Evolutionary conservation across 2,329 filamentous ascomycete species (phyloP).

Genomic region (Trichoderma brevicompactum): DNA sequence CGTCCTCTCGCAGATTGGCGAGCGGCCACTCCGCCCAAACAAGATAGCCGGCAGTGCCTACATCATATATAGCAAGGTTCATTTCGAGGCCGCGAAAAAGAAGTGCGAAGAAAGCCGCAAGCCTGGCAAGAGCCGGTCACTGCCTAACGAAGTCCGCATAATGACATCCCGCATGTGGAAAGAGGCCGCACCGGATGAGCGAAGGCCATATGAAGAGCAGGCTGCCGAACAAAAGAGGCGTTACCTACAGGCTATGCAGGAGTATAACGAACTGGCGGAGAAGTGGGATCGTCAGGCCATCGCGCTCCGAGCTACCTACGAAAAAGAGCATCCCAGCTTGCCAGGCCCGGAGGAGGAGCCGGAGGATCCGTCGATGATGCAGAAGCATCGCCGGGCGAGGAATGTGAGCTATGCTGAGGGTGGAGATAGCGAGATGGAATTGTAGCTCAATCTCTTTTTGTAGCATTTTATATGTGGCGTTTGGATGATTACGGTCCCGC

Average conservation of each 20-base stretch:
- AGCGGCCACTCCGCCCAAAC: conserved; percentile 70
- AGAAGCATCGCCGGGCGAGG: conserved; percentile 44
- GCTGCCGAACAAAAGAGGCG: conserved; percentile 71
- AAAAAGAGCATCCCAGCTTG: conserved; percentile 53
- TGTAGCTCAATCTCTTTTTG: neutral
- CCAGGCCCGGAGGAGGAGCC: conserved; percentile 35
- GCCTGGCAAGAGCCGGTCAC: conserved; percentile 65
- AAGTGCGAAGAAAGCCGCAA: conserved; percentile 67
- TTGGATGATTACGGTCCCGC: conserved; percentile 7
- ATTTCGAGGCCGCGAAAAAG: conserved; percentile 65
- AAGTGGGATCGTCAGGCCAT: conserved; percentile 74
- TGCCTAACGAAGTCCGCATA: conserved; percentile 80
- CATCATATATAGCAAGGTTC: conserved; percentile 81
- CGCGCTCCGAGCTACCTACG: conserved; percentile 57
- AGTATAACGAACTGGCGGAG: conserved; percentile 64
- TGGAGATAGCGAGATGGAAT: conserved; percentile 16
- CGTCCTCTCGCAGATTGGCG: conserved; percentile 66
- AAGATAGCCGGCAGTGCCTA: conserved; percentile 84
- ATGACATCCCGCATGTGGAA: conserved; percentile 93
- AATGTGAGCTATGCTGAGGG: conserved; percentile 44
- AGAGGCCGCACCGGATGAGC: conserved; percentile 69
- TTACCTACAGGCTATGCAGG: conserved; percentile 61
- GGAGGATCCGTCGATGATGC: conserved; percentile 32
- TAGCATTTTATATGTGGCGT: conserved; percentile 13
- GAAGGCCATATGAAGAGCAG: conserved; percentile 76